A percentile compares a stretch with the other conserved stretches of the same genome.
Conservation (phyloP, 2,329 filamentous ascomycete genomes). For the Fusarium graminum region DNA sequence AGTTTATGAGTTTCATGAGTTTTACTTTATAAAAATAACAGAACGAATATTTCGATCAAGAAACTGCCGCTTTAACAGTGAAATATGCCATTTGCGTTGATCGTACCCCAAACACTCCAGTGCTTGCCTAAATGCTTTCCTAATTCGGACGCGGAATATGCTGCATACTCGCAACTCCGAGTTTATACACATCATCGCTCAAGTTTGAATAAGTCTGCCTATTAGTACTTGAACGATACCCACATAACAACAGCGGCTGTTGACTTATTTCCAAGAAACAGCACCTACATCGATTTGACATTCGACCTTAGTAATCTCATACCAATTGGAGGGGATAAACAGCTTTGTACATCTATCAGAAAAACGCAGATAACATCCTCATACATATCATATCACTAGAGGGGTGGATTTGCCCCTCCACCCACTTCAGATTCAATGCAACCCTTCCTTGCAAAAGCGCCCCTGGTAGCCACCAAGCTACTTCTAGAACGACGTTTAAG, state of each 20-base stretch:
- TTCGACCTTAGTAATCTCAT: neutral
- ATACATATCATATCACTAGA: neutral
- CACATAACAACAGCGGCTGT: neutral
- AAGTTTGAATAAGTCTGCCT: neutral
- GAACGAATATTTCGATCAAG: conserved; percentile 41
- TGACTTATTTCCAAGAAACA: neutral
- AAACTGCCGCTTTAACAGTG: neutral
- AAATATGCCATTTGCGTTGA: neutral
- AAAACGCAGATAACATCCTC: conserved; percentile 8
- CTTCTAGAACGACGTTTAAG: conserved; percentile 31
- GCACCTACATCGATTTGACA: neutral
- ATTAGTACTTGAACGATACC: neutral
- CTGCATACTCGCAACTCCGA: neutral
- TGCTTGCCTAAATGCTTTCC: neutral
- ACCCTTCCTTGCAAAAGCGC: conserved; percentile 19
- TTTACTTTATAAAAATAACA: conserved; percentile 46
- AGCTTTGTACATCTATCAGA: neutral
- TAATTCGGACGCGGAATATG: neutral
- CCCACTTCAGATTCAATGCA: conserved; percentile 18
- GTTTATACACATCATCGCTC: neutral
- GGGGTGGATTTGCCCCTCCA: conserved; percentile 29
- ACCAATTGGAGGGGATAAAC: neutral
- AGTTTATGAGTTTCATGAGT: conserved; percentile 48
- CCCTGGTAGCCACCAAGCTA: conserved; percentile 33
- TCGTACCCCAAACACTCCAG: neutral